These are phyloP conservation scores for Rhodotorula graminis DNA, from an alignment of 768 basidiomycete genomes.

Conservation along the genomic window DNA sequence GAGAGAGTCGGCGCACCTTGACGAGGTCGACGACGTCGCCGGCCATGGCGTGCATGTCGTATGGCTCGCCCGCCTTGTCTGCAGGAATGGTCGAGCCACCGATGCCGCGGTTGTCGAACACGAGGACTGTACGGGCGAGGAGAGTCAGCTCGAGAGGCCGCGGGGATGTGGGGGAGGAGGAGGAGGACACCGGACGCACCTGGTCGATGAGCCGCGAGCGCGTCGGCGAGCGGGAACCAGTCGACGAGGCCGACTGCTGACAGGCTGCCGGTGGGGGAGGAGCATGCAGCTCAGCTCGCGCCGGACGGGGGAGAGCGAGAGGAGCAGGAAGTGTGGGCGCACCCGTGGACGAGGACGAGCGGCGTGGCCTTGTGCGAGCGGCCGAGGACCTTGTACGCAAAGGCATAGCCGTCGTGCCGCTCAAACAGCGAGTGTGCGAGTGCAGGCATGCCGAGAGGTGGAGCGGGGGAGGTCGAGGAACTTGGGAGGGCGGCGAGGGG, in stretches of 20 bases:
- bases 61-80: not conserved
- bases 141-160: not conserved
- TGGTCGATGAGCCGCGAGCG: conserved; percentile 6
- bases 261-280: too few species aligned
- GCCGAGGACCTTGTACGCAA: conserved; percentile 35
- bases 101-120: conserved; percentile 37
- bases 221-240: conserved; percentile 26
- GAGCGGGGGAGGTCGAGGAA: too few species aligned
- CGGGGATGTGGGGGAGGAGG: too few species aligned
- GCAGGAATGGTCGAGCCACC: conserved; percentile 11
- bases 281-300: too few species aligned
- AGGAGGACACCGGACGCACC: not conserved
- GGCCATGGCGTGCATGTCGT: conserved; percentile 7
- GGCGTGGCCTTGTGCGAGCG: not conserved
- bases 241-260: conserved; percentile 32
- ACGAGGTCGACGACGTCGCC: conserved; percentile 12
- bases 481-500: too few species aligned
- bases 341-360: conserved; percentile 36
- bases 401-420: conserved; percentile 9
- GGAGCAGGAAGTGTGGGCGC: not conserved
- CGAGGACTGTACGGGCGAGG: conserved; percentile 8
- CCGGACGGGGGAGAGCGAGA: too few species aligned
- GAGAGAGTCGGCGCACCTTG: conserved; percentile 1
- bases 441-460: not conserved
- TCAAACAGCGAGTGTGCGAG: conserved; percentile 15